These are phyloP conservation scores for Tylopilus subfusipes DNA, from an alignment of 768 basidiomycete species.

Conservation along the genomic window DNA sequence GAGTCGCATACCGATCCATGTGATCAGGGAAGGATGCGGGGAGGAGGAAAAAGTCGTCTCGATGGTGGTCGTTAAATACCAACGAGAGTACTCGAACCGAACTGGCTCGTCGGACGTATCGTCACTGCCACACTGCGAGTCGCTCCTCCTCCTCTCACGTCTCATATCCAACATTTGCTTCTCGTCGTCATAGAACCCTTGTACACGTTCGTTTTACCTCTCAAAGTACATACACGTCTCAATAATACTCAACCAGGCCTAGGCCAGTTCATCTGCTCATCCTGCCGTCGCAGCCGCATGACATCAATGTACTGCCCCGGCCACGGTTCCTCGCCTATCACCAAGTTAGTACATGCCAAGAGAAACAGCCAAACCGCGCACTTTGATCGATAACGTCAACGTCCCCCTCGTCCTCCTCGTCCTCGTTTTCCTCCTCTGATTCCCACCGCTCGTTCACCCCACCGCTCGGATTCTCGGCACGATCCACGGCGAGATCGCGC, in stretches of 20 bases:
- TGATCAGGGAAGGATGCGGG: constrained; percentile 7
- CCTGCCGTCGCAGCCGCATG: constrained; percentile 53
- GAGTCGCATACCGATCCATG: constrained; percentile 34
- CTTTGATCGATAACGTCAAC: constrained; percentile 68
- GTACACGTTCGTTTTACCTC: constrained; percentile 1
- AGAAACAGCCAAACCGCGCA: constrained; percentile 36
- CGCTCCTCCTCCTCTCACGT: constrained; percentile 1
- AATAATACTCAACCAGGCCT: constrained; percentile 46
- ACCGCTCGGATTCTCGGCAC: constrained; percentile 55
- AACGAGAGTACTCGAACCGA: constrained; percentile 15
- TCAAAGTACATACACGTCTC: not conserved
- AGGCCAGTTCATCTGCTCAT: constrained; percentile 67
- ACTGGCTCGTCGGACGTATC: constrained; percentile 1
- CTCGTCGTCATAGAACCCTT: constrained; percentile 17
- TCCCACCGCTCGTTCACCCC: constrained; percentile 62
- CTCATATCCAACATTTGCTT: not conserved
- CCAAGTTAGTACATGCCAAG: constrained; percentile 7
- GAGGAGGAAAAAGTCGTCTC: constrained; percentile 5
- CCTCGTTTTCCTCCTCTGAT: constrained; percentile 50
- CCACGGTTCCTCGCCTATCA: constrained; percentile 61
- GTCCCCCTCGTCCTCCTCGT: constrained; percentile 45
- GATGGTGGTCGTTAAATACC: constrained; percentile 18
- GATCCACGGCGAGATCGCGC: constrained; percentile 77
- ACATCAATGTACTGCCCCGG: constrained; percentile 77
- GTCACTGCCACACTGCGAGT: constrained; percentile 8